phyloP scores from a whole-genome alignment of 2,329 filamentous ascomycete genomes.

The Pseudogymnoascus sp. region DNA sequence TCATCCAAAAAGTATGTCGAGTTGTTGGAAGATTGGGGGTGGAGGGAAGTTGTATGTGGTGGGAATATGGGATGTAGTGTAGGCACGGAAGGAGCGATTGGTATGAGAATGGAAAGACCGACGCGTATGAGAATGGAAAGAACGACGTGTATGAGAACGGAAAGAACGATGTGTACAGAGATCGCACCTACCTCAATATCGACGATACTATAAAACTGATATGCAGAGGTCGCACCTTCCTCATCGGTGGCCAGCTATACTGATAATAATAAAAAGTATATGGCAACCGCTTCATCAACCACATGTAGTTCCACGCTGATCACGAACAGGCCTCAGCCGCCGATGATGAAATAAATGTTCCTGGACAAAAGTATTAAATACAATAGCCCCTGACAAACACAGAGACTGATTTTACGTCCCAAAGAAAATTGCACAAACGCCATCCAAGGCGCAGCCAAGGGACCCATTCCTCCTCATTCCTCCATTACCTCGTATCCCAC shows the following conservation, averaged over 20 bases:
- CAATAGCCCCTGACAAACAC: slow-evolving; percentile 1
- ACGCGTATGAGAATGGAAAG: background rate
- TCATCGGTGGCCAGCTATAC: background rate
- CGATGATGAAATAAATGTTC: background rate
- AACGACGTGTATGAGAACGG: background rate
- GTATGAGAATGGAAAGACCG: background rate
- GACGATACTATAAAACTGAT: background rate
- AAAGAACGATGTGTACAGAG: background rate
- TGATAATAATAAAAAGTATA: background rate
- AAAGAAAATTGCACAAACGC: background rate
- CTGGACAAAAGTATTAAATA: slow-evolving; percentile 1
- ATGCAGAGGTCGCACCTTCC: background rate
- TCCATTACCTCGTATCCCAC: background rate
- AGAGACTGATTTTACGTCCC: background rate
- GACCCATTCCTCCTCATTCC: background rate
- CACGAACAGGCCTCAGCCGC: background rate
- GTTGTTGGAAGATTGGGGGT: background rate
- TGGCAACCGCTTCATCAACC: background rate
- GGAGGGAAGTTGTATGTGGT: background rate
- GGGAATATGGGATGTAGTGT: background rate
- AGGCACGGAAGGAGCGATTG: background rate
- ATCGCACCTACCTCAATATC: background rate
- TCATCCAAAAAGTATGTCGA: background rate
- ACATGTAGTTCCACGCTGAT: background rate
- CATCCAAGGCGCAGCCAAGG: background rate